Evolutionary conservation across 2,329 filamentous ascomycete genomes (phyloP).

Genomic region (Gaeumannomyces tritici): DNA sequence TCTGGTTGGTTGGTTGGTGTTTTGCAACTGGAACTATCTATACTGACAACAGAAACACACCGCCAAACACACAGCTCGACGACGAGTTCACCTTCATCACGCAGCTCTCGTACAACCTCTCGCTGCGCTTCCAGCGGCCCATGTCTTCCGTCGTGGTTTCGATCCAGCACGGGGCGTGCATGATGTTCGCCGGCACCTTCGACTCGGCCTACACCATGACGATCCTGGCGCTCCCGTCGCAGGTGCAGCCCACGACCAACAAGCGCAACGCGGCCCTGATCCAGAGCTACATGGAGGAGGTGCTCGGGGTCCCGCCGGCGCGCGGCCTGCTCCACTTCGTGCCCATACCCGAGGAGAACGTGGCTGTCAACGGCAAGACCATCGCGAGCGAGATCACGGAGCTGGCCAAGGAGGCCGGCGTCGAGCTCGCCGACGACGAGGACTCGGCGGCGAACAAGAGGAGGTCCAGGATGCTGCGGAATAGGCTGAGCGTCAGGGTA

Average conservation of each 20-base stretch:
- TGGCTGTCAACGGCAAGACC: constrained; percentile 63
- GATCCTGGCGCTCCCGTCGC: constrained; percentile 58
- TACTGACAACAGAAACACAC: background rate
- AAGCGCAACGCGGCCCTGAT: constrained; percentile 67
- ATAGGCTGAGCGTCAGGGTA: constrained; percentile 27
- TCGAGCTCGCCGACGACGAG: background rate
- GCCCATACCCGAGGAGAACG: constrained; percentile 58
- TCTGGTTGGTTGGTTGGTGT: too few species aligned
- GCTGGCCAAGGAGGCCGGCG: constrained; percentile 26
- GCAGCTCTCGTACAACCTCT: constrained; percentile 63
- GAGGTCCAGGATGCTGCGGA: constrained; percentile 9
- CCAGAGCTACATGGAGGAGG: constrained; percentile 64
- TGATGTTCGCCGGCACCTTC: constrained; percentile 66
- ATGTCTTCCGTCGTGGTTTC: constrained; percentile 66
- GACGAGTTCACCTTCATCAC: constrained; percentile 69
- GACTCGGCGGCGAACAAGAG: background rate
- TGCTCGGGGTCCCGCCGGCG: constrained; percentile 53
- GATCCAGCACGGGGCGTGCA: constrained; percentile 64
- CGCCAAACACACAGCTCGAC: constrained; percentile 42
- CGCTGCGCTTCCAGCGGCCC: constrained; percentile 65
- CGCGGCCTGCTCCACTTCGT: constrained; percentile 68
- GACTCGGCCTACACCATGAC: constrained; percentile 73
- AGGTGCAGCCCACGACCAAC: constrained; percentile 67
- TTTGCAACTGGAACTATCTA: too few species aligned
- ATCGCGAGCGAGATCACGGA: constrained; percentile 58